Base-by-base conservation (phyloP, 2,329 filamentous ascomycete species). In the Aspergillus intermedius region DNA sequence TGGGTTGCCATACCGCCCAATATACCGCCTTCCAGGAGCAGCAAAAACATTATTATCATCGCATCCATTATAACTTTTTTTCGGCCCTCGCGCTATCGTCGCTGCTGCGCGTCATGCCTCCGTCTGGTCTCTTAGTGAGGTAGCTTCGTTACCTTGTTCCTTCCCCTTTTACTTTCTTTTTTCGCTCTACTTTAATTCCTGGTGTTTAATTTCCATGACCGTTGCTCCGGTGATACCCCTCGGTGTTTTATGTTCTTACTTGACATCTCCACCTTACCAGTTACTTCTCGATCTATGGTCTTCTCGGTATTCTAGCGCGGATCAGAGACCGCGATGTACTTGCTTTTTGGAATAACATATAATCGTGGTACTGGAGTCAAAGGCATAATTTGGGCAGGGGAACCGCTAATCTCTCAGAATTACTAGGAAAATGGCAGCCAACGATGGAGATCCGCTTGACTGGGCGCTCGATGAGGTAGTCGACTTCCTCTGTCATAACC, bases 391-490 rank as follows among this genome's bases (percentile, higher is more conserved):
- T 40, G 10, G 5, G 15, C 19, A 15, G 8, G 17, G 9, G 1
- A 40, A 17, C 5, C 10, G 19, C 17, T 40, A 21, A 40, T 5
- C 7, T 40, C 19, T 40, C 37, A 40, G 37, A 21, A 13, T 40
- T 15, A 21, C 17, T 40, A 40, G 37, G 10, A 15, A 46, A 15
- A 68, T 68, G 66, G 46, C 55, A 17, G 46, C 53, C 22, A 52
- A 51, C 45, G 66, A 66, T 43, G 64, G 66, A 13, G 88, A 95
- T 67, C 88, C 89, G n/a, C 86, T 83, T 65, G 61, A 77, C 47
- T 95, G 89, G 89, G 77, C 78, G 32, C 74, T 83, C 28, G 81
- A 86, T 34, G 76, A 82, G 32, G 80, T 94, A 9, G 77, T 86
- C 8, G 64, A 74, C 13, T 82, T 84, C 59, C 73, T 94, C 3